These are phyloP conservation scores for Nakazawaea peltata DNA, from an alignment of 805 yeast species.

Conservation along the genomic window DNA sequence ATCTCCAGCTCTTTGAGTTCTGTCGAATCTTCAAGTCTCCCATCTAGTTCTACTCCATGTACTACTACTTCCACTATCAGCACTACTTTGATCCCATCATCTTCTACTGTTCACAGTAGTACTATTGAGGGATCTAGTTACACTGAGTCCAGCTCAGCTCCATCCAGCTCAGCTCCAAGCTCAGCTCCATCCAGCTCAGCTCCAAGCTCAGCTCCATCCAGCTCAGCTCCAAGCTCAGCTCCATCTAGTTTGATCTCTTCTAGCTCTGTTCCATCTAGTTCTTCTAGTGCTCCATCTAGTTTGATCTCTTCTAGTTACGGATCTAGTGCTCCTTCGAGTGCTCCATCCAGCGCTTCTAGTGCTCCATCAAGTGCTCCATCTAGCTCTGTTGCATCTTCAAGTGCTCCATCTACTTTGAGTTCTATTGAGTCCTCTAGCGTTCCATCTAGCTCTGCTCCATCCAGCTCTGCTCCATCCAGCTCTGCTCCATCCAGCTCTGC, in stretches of 20 bases:
- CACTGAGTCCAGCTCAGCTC: too few species aligned
- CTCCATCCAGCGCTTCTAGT: slow-evolving; percentile 8
- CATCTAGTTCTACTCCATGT: slow-evolving; percentile 1
- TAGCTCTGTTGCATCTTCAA: neutral
- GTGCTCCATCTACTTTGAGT: neutral
- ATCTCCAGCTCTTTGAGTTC: neutral
- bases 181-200: neutral
- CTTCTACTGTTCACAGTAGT: neutral
- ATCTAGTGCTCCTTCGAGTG: slow-evolving; percentile 2
- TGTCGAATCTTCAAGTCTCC: slow-evolving; percentile 1
- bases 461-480: neutral
- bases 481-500: neutral
- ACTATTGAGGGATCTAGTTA: neutral
- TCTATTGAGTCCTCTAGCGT: neutral
- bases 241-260: slow-evolving; percentile 9
- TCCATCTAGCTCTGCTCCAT: slow-evolving; percentile 1
- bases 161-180: neutral
- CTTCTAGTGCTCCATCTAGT: slow-evolving; percentile 12
- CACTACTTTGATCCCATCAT: slow-evolving; percentile 1
- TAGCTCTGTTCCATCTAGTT: slow-evolving; percentile 7
- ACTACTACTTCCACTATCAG: neutral
- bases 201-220: slow-evolving; percentile 1
- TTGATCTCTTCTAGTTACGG: slow-evolving; percentile 2
- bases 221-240: neutral
- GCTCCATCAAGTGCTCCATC: slow-evolving; percentile 7